Base-by-base conservation (phyloP, 495 filamentous ascomycete genomes). In the Chaetomium tenue region DNA sequence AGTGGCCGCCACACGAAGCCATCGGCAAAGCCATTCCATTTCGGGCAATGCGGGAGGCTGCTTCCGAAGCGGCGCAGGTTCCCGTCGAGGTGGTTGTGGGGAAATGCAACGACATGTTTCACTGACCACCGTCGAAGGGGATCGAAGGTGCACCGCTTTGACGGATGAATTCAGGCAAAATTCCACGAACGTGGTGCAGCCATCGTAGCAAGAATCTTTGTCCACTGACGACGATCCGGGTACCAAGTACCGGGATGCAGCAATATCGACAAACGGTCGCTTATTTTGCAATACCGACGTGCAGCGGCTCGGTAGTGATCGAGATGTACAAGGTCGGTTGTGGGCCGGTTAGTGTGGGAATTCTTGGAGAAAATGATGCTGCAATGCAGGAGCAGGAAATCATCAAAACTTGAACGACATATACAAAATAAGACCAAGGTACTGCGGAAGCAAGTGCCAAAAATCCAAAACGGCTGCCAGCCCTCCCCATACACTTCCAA, bases 261-360 rank as follows among this genome's bases (percentile, higher is more conserved):
- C 66, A 66, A 71, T 71, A 66, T 71, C 63, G 63, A 64, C 46
- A n/a, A 18, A n/a, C 37, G 28, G 59, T 64, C 56, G 64, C 39
- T 61, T 47, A 33, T 30, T 18, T 13, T 61, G 54, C 18, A 46
- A 68, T 70, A 59, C 63, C 65, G 68, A 15, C 50, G 39, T 62
- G 58, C 63, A 66, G 52, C 69, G 61, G 66, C n/a, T 50, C 66
- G 69, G 69, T 58, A 71, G 61, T 64, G 53, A 9, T 20, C n/a
- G 23, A 4, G 18, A 50, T 20, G 8, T 7, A 8, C 40, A 46
- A n/a, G 39, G 5, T 28, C 23, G 25, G 25, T 30, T 18, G 51
- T 30, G 51, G 33, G 25, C 51, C 51, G 25, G 12, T 0, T 53
- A 5, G 3, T 7, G 0, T 0, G 8, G 16, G 46, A 9, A 50